Percentiles rank a stretch among this genome's conserved stretches.
Conservation (phyloP, 768 basidiomycete species). For the Pholiota conissans region DNA sequence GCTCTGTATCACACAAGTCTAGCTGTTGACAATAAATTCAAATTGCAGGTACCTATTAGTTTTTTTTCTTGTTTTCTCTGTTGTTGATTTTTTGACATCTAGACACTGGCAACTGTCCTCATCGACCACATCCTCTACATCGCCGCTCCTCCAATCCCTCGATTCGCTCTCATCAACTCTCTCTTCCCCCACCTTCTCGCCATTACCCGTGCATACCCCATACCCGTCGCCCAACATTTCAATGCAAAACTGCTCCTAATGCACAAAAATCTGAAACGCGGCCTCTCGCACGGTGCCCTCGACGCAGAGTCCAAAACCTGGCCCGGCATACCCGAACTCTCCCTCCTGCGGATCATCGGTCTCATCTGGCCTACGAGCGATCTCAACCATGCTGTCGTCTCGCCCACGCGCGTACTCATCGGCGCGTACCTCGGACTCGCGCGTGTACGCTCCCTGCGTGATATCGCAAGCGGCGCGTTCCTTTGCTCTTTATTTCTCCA, state of each 20-base stretch:
- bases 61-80: background rate
- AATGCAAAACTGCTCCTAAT: constrained; percentile 82
- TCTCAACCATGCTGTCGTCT: constrained; percentile 85
- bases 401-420: constrained; percentile 85
- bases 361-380: constrained; percentile 93
- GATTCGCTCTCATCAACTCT: constrained; percentile 56
- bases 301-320: constrained; percentile 73
- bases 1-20: constrained; percentile 91
- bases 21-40: constrained; percentile 88
- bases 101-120: constrained; percentile 77
- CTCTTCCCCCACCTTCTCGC: constrained; percentile 79
- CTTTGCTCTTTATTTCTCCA: constrained; percentile 82
- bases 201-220: constrained; percentile 79
- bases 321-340: constrained; percentile 83
- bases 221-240: constrained; percentile 76
- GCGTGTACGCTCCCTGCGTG: constrained; percentile 70
- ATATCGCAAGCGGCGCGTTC: constrained; percentile 87
- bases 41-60: constrained; percentile 69
- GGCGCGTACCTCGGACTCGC: constrained; percentile 88
- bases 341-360: constrained; percentile 78
- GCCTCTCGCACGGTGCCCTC: constrained; percentile 69
- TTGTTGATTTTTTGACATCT: constrained; percentile 8
- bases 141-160: constrained; percentile 61
- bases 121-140: constrained; percentile 87
- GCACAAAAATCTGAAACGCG: constrained; percentile 91